Conservation (phyloP, 352 stramenopile species). For the Thraustochytrium striatum region DNA sequence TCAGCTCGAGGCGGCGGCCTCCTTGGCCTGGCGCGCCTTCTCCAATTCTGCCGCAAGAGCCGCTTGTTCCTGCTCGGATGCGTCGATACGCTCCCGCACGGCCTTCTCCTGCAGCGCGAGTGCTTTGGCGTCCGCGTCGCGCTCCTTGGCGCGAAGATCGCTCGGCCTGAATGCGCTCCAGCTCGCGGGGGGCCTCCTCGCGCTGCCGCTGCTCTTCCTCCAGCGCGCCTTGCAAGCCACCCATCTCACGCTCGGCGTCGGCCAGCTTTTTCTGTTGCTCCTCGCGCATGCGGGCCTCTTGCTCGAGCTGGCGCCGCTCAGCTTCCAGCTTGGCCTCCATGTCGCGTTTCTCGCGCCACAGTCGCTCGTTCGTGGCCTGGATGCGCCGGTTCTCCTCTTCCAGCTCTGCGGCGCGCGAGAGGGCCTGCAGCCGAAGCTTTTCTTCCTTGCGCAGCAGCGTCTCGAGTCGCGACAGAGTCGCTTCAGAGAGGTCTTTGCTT, state of each 20-base stretch:
- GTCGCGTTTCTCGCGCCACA: conserved; percentile 6
- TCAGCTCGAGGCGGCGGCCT: background rate
- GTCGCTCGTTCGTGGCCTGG: background rate
- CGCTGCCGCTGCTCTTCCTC: conserved; percentile 1
- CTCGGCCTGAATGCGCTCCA: conserved; percentile 23
- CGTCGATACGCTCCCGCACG: background rate
- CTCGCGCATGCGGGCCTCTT: conserved; percentile 3
- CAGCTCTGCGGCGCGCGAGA: conserved; percentile 8
- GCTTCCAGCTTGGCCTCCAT: background rate
- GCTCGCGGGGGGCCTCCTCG: background rate
- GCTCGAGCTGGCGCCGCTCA: conserved; percentile 8
- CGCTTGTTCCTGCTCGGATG: conserved; percentile 31
- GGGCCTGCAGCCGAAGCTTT: background rate
- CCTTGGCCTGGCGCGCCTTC: conserved; percentile 16
- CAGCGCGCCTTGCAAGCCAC: background rate
- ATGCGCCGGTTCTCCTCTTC: conserved; percentile 35
- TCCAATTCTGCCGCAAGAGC: background rate
- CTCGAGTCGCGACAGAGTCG: background rate
- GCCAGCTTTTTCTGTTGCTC: background rate
- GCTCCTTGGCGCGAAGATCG: background rate
- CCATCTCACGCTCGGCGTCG: background rate
- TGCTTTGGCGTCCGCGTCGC: conserved; percentile 4
- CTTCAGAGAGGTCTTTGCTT: background rate
- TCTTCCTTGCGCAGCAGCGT: conserved; percentile 10
- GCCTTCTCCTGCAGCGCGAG: conserved; percentile 1